phyloP scores from a whole-genome alignment of 164 flowering plant species.

The Tetrastigma voinierianum region DNA sequence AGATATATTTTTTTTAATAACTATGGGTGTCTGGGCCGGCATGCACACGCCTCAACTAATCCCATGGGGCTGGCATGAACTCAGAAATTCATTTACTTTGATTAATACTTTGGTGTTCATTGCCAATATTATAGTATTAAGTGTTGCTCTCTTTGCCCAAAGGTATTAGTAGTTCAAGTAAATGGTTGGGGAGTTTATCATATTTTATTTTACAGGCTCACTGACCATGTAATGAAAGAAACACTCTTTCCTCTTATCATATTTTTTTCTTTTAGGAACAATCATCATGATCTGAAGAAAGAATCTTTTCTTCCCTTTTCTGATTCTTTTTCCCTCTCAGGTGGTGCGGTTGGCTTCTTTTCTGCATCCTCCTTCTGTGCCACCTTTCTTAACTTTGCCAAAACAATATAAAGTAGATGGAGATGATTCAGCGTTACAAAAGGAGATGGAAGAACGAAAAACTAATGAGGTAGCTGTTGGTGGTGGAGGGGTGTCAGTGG shows the following conservation, averaged over 20 bases:
- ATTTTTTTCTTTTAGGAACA: not conserved
- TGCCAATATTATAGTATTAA: not conserved
- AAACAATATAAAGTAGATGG: conserved; percentile 76
- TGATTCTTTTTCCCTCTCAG: conserved; percentile 32
- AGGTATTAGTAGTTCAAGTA: not conserved
- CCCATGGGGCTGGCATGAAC: too few relatives aligned
- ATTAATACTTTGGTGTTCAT: not conserved
- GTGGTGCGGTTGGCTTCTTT: conserved; percentile 96
- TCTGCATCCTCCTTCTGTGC: conserved; percentile 94
- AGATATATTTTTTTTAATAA: not conserved
- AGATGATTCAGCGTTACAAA: conserved; percentile 56
- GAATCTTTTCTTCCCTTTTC: too few relatives aligned
- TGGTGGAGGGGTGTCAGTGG: conserved; percentile 97
- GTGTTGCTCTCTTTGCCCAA: not conserved
- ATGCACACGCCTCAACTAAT: too few relatives aligned
- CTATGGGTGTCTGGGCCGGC: too few relatives aligned
- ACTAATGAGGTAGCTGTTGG: conserved; percentile 94
- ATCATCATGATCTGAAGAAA: too few relatives aligned
- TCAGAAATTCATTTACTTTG: not conserved
- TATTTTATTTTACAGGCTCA: not conserved
- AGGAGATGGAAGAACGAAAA: conserved; percentile 71
- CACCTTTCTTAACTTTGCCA: conserved; percentile 85
- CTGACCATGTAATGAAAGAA: conserved; percentile 1
- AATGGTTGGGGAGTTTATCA: not conserved
- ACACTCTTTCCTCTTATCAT: not conserved